Percentiles rank a stretch among this genome's conserved stretches.
Evolutionary conservation across 2,329 filamentous ascomycete genomes (phyloP).

Genomic region (Alternaria sp.): DNA sequence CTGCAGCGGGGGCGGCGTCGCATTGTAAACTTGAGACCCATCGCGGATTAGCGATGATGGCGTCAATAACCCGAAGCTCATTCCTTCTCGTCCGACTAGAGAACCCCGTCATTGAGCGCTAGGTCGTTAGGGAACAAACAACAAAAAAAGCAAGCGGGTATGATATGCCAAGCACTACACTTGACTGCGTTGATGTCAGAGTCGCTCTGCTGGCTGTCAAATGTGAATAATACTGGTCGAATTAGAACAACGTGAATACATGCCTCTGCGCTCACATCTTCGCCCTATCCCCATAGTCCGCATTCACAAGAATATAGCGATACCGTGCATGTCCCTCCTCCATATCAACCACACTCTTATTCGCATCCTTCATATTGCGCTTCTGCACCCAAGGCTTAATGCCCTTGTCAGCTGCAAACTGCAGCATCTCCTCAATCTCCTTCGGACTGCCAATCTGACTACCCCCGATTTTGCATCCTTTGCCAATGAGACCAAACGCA

Average conservation of each 20-base stretch:
- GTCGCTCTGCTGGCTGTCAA: neutral
- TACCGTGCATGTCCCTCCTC: slow-evolving; percentile 61
- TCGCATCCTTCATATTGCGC: slow-evolving; percentile 61
- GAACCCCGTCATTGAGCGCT: too few relatives aligned
- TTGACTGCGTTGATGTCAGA: neutral
- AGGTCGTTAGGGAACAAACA: neutral
- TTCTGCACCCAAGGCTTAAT: slow-evolving; percentile 69
- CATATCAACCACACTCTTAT: slow-evolving; percentile 64
- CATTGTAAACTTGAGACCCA: too few relatives aligned
- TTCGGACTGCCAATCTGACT: slow-evolving; percentile 59
- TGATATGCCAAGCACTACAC: neutral
- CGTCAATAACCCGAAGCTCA: too few relatives aligned
- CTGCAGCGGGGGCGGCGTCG: too few relatives aligned
- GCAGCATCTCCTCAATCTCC: slow-evolving; percentile 67
- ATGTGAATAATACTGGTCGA: neutral
- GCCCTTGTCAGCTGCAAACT: slow-evolving; percentile 64
- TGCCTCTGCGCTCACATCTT: slow-evolving; percentile 22
- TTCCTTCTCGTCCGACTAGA: too few relatives aligned
- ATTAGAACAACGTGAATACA: neutral
- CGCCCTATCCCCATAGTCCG: slow-evolving; percentile 30
- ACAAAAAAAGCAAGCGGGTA: neutral
- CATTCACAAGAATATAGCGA: slow-evolving; percentile 45
- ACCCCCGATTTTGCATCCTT: slow-evolving; percentile 57
- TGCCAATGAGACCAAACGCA: slow-evolving; percentile 65
- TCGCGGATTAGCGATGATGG: too few relatives aligned